These are phyloP conservation scores for Sporothrix phasma DNA, from an alignment of 2,329 filamentous ascomycete species.

Conservation along the genomic window DNA sequence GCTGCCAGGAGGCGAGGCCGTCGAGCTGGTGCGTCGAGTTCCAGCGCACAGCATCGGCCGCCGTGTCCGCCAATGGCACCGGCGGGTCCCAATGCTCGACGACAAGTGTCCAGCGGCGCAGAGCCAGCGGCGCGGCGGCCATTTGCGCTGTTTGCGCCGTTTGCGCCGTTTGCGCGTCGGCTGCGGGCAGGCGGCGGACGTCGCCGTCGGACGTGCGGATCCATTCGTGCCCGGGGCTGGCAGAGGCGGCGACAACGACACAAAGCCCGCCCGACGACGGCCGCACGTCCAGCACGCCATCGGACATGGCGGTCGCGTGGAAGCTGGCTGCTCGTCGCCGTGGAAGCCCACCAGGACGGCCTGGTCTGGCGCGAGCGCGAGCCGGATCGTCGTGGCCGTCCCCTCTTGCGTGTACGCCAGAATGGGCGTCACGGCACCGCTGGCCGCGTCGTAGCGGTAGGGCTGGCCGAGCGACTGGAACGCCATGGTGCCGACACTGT, in stretches of 20 bases:
- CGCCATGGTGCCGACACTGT: background rate
- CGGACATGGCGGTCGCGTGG: background rate
- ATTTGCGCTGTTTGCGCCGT: no score
- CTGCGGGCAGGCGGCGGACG: background rate
- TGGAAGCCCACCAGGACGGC: background rate
- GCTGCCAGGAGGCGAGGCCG: background rate
- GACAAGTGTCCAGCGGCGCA: background rate
- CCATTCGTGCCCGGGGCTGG: background rate
- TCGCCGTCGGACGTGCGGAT: background rate
- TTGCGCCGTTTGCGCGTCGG: no score
- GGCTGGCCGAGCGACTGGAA: background rate
- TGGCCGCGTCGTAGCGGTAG: background rate
- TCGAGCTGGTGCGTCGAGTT: background rate
- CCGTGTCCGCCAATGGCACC: background rate
- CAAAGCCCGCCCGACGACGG: background rate
- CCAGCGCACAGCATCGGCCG: background rate
- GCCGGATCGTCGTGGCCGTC: background rate
- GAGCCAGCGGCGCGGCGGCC: background rate
- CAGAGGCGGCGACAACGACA: background rate
- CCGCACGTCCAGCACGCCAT: background rate
- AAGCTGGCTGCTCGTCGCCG: background rate
- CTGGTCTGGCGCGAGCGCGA: background rate
- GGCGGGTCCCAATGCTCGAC: constrained; percentile 2
- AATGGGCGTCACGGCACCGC: background rate
- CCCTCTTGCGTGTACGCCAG: background rate